Base-by-base conservation (phyloP, 2,329 filamentous ascomycete species). In the Tympanopsis confertula region DNA sequence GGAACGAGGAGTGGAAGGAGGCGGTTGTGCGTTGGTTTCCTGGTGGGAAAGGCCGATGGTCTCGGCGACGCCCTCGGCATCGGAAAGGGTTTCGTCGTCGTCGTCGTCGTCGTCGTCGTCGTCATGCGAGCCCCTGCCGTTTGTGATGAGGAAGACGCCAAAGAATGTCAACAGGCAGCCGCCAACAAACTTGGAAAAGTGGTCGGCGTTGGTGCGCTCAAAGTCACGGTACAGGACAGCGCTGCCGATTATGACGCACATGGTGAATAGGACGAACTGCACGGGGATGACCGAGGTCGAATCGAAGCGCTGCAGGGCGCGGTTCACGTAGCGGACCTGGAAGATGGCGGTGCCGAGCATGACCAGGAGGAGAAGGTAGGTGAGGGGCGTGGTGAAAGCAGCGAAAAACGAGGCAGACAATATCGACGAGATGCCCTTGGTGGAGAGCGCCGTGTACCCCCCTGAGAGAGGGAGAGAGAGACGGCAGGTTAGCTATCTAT, bases 281-380 rank as follows among this genome's bases (percentile, higher is more conserved):
- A 91, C 91, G 0, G 91, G 91, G 44, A 98, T 98, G 47, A 98
- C 91, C 56, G 94, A 87, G 0, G 91, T 98, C 5, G 91, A 94
- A 57, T 95, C 86, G 63, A 96, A 98, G 35, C 85, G 78, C 55
- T 95, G 88, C 38, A 98, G 67, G 1, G 81, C 80, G 37, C 76
- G 84, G 62, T 96, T 98, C 54, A 98, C 74, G 54, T 96, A 98
- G 54, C 86, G 88, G 49, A 98, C 89, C 61, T 98, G 91, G 82
- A 96, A 87, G 42, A 98, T 67, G 4, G 91, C 91, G 1, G 89
- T 96, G 35, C 66, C 72, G 14, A 91, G 68, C 18, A 98, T 71
- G 36, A 96, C 71, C 37, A 82, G 64, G 5, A 91, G 57, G n/a
- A 98, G 73, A 1, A 78, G 73, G 54, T 96, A 98, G 15, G 87